Conservation (phyloP, 2,329 filamentous ascomycete genomes). For the Clonostachys chloroleuca region DNA sequence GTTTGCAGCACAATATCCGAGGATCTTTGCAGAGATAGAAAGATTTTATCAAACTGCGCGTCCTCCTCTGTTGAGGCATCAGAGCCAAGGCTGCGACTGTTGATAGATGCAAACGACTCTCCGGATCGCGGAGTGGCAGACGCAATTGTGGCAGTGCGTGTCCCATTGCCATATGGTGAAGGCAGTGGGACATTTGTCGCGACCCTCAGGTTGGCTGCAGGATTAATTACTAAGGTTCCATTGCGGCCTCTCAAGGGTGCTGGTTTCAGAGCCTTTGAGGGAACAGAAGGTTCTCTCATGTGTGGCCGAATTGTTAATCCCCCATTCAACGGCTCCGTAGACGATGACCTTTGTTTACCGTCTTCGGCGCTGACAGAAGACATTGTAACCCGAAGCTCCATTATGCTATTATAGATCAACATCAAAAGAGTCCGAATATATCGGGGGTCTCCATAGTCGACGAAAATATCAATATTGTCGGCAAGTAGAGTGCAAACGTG, state of each 20-base stretch:
- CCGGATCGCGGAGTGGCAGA: slow-evolving; percentile 75
- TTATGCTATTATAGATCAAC: slow-evolving; percentile 63
- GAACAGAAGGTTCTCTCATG: slow-evolving; percentile 47
- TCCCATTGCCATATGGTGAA: slow-evolving; percentile 42
- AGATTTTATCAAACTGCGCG: slow-evolving; percentile 76
- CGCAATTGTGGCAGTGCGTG: slow-evolving; percentile 45
- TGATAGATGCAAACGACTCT: slow-evolving; percentile 68
- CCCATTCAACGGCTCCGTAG: background rate
- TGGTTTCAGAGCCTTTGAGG: slow-evolving; percentile 44
- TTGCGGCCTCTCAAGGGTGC: slow-evolving; percentile 20
- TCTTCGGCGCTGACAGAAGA: slow-evolving; percentile 22
- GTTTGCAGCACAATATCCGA: slow-evolving; percentile 69
- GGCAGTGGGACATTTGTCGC: slow-evolving; percentile 48
- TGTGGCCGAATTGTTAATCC: slow-evolving; percentile 40
- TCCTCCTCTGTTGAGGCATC: slow-evolving; percentile 71
- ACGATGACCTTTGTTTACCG: slow-evolving; percentile 6
- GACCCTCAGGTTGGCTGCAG: slow-evolving; percentile 37
- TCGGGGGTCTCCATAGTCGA: slow-evolving; percentile 61
- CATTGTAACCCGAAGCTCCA: slow-evolving; percentile 57
- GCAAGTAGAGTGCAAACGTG: slow-evolving; percentile 59
- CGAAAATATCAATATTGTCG: slow-evolving; percentile 58
- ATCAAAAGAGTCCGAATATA: slow-evolving; percentile 63
- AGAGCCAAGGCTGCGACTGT: slow-evolving; percentile 37
- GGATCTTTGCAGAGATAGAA: slow-evolving; percentile 68
- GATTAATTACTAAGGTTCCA: slow-evolving; percentile 31